A percentile compares a stretch with the other conserved stretches of the same genome.
Conservation (phyloP, 768 basidiomycete species). For the Suillus subaureus region DNA sequence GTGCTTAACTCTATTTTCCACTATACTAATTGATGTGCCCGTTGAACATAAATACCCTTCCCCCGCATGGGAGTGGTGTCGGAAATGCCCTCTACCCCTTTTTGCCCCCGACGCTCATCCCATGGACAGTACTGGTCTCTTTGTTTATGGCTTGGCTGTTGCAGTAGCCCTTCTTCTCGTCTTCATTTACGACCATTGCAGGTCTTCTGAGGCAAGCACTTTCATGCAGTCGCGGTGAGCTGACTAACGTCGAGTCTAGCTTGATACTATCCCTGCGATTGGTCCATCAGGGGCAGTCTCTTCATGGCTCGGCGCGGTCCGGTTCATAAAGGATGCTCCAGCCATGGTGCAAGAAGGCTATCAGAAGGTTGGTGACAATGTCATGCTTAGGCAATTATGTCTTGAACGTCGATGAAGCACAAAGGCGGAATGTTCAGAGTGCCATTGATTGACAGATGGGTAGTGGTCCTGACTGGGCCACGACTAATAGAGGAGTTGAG, state of each 20-base stretch:
- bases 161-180: constrained; percentile 13
- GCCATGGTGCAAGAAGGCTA: constrained; percentile 40
- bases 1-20: constrained; percentile 33
- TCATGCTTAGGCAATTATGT: neutral
- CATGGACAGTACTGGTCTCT: constrained; percentile 27
- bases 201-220: constrained; percentile 28
- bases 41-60: constrained; percentile 34
- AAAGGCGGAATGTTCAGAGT: constrained; percentile 45
- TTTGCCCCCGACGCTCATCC: constrained; percentile 24
- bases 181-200: constrained; percentile 20
- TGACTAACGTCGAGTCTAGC: constrained; percentile 18
- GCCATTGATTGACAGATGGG: constrained; percentile 46
- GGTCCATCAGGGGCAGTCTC: constrained; percentile 37
- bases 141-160: constrained; percentile 23
- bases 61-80: constrained; percentile 20
- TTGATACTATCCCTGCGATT: constrained; percentile 36
- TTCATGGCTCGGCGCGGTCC: constrained; percentile 34
- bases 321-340: constrained; percentile 33
- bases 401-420: constrained; percentile 26
- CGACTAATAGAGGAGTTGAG: constrained; percentile 53
- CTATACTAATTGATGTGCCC: constrained; percentile 21
- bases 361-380: constrained; percentile 27
- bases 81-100: constrained; percentile 31
- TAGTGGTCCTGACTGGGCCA: constrained; percentile 44
- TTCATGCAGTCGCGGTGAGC: neutral